These are phyloP conservation scores for Mycena vitilis DNA, from an alignment of 768 basidiomycete species.

Conservation along the genomic window DNA sequence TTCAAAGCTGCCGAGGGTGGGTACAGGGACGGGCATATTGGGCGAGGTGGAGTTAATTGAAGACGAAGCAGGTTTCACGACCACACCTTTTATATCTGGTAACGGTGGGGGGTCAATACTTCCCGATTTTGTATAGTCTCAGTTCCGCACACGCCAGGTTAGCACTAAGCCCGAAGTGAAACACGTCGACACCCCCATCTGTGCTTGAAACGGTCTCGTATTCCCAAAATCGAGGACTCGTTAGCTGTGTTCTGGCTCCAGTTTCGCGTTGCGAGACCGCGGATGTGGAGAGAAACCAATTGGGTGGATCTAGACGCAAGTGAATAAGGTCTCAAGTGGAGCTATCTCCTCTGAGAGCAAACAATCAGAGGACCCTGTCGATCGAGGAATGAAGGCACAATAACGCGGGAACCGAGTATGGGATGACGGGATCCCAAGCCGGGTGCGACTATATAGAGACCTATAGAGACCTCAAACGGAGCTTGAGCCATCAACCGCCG, in stretches of 20 bases:
- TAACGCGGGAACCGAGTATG: background rate
- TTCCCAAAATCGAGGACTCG: background rate
- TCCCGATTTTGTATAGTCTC: slow-evolving; percentile 22
- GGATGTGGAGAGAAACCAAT: too few species aligned
- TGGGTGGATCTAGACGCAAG: too few species aligned
- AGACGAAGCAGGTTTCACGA: background rate
- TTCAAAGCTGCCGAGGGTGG: slow-evolving; percentile 48
- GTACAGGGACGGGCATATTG: slow-evolving; percentile 47
- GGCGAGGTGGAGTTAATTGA: slow-evolving; percentile 1
- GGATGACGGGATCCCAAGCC: background rate
- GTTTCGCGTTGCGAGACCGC: background rate
- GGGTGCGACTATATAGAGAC: background rate
- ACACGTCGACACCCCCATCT: background rate
- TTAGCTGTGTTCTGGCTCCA: background rate
- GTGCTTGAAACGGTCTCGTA: too few species aligned
- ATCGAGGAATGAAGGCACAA: background rate
- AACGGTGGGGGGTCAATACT: background rate
- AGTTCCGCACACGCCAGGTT: slow-evolving; percentile 8
- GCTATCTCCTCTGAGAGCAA: background rate
- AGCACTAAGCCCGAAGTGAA: slow-evolving; percentile 8
- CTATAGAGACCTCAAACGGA: background rate
- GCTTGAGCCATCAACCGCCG: slow-evolving; percentile 14
- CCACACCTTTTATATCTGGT: slow-evolving; percentile 7
- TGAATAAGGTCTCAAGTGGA: too few species aligned
- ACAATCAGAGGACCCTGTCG: background rate